These are phyloP conservation scores for Cryptosporidium andersoni DNA, from an alignment of 169 alveolate species.

Conservation along the genomic window DNA sequence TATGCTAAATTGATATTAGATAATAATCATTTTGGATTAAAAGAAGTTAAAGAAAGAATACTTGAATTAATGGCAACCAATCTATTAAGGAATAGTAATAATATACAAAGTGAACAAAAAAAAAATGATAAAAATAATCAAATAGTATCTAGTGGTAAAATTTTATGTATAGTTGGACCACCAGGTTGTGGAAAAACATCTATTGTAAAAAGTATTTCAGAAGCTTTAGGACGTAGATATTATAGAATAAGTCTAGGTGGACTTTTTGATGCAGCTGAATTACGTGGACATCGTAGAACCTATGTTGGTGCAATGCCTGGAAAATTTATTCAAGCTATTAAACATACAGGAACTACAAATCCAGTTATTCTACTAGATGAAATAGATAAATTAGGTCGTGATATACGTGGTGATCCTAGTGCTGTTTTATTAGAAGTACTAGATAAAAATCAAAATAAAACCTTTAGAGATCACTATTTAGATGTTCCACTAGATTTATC, in stretches of 20 bases:
- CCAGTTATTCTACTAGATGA: constrained; percentile 91
- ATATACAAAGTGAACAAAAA: background rate
- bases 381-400: constrained; percentile 90
- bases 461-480: constrained; percentile 75
- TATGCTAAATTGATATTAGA: constrained; percentile 78
- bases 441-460: constrained; percentile 89
- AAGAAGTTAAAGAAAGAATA: constrained; percentile 90
- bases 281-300: constrained; percentile 94
- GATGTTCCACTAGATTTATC: constrained; percentile 87
- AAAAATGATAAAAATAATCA: background rate
- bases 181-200: constrained; percentile 97
- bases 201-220: constrained; percentile 89
- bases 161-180: constrained; percentile 92
- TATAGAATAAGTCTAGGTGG: constrained; percentile 90
- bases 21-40: constrained; percentile 91
- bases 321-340: constrained; percentile 84
- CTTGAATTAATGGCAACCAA: constrained; percentile 94
- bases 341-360: constrained; percentile 83
- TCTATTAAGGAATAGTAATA: constrained; percentile 74
- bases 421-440: constrained; percentile 90
- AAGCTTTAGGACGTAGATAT: constrained; percentile 87
- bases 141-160: constrained; percentile 82
- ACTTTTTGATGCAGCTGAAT: constrained; percentile 90
- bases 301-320: constrained; percentile 97
- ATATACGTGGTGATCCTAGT: constrained; percentile 90